These are phyloP conservation scores for Tulasnella sp. DNA, from an alignment of 768 basidiomycete genomes.

Conservation along the genomic window DNA sequence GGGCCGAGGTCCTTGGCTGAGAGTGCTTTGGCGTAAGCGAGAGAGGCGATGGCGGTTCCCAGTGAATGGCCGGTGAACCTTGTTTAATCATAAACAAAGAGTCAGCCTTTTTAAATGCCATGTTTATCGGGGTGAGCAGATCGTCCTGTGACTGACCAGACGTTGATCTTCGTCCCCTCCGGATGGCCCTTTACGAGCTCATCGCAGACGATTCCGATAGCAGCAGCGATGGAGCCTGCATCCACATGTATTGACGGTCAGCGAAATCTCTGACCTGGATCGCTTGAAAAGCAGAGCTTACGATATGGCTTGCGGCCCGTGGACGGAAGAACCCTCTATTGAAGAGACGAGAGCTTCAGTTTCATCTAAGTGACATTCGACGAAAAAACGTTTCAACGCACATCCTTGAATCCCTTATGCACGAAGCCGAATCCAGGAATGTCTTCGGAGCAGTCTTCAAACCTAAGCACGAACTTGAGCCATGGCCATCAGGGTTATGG, in stretches of 20 bases:
- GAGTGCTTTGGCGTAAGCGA: constrained; percentile 14
- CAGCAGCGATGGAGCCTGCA: constrained; percentile 16
- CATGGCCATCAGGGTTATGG: too few species aligned
- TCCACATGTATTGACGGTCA: too few species aligned
- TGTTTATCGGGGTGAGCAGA: too few species aligned
- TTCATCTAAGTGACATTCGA: background rate
- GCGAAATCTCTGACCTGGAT: too few species aligned
- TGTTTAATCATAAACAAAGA: background rate
- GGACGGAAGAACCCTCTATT: background rate
- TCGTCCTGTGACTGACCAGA: constrained; percentile 14
- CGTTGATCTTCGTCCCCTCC: constrained; percentile 8
- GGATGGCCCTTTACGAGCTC: constrained; percentile 13
- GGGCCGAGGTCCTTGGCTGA: constrained; percentile 4
- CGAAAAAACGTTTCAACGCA: background rate
- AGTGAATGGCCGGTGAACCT: constrained; percentile 19
- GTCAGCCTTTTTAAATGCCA: too few species aligned
- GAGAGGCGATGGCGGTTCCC: constrained; percentile 17
- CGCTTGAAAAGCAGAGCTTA: too few species aligned
- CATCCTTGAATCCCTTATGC: constrained; percentile 19
- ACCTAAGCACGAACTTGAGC: too few species aligned
- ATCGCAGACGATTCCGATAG: constrained; percentile 11
- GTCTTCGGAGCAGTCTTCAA: too few species aligned
- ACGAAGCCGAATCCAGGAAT: constrained; percentile 1
- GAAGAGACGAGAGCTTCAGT: background rate
- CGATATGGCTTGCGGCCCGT: too few species aligned